phyloP scores from a whole-genome alignment of 2,329 filamentous ascomycete species.

The Berkeleyomyces rouxiae region DNA sequence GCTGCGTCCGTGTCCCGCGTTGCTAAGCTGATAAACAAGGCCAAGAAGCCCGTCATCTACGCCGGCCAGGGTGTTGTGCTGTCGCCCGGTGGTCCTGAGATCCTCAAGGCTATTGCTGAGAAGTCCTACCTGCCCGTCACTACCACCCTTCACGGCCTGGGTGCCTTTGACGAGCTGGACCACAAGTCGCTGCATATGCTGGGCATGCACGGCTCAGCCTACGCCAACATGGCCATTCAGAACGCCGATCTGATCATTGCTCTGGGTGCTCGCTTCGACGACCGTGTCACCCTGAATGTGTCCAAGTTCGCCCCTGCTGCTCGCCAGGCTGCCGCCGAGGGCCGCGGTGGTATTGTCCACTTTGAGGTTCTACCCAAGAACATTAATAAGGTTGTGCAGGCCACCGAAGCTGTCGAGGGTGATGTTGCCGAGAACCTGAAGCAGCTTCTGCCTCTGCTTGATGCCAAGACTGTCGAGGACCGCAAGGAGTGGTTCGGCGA shows the following conservation, averaged over 20 bases:
- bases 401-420: constrained; percentile 86
- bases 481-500: constrained; percentile 76
- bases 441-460: constrained; percentile 55
- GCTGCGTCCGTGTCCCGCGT: constrained; percentile 58
- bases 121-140: constrained; percentile 88
- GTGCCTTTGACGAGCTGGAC: constrained; percentile 82
- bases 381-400: constrained; percentile 98
- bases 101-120: constrained; percentile 74
- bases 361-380: constrained; percentile 99
- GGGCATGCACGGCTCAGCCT: constrained; percentile 93
- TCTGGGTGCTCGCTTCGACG: constrained; percentile 84
- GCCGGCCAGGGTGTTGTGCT: constrained; percentile 81
- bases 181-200: constrained; percentile 95
- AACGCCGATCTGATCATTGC: constrained; percentile 92
- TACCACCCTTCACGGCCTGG: constrained; percentile 85
- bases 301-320: constrained; percentile 80
- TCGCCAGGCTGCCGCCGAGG: constrained; percentile 66
- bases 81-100: constrained; percentile 57
- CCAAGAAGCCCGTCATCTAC: constrained; percentile 91
- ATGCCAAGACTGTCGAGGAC: constrained; percentile 42
- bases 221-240: constrained; percentile 97
- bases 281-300: constrained; percentile 74
- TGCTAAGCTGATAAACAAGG: constrained; percentile 65
- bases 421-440: constrained; percentile 70
- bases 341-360: constrained; percentile 85